Conservation (phyloP, 2,329 filamentous ascomycete genomes). For the Cordyceps fumosorosea region DNA sequence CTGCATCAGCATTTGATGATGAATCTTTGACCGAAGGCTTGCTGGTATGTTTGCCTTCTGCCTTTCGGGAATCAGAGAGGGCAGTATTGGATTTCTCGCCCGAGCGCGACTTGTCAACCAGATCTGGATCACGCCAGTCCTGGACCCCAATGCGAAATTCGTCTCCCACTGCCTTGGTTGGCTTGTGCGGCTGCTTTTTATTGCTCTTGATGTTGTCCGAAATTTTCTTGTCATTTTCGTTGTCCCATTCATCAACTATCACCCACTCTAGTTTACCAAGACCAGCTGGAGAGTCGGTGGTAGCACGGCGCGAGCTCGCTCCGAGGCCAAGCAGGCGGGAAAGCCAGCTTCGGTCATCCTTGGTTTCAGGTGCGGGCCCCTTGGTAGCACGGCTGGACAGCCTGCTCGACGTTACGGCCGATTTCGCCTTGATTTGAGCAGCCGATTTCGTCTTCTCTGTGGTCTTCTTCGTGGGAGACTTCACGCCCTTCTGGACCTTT, state of each 20-base stretch:
- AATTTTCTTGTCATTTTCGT: conserved; percentile 40
- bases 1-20: not conserved
- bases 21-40: conserved; percentile 4
- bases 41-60: conserved; percentile 4
- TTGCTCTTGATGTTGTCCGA: conserved; percentile 36
- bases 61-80: conserved; percentile 2
- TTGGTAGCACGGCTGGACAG: conserved; percentile 24
- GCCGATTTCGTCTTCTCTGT: conserved; percentile 27
- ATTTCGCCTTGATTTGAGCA: conserved; percentile 22
- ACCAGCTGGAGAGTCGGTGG: conserved; percentile 56
- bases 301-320: conserved; percentile 22
- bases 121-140: conserved; percentile 75
- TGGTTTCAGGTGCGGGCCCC: conserved; percentile 15
- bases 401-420: conserved; percentile 16
- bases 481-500: conserved; percentile 45
- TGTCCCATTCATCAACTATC: conserved; percentile 58
- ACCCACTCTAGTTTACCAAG: conserved; percentile 73
- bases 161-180: conserved; percentile 37
- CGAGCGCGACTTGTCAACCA: conserved; percentile 22
- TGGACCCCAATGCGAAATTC: conserved; percentile 78
- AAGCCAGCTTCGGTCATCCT: conserved; percentile 34
- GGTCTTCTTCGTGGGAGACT: conserved; percentile 15
- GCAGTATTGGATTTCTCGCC: conserved; percentile 13
- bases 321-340: conserved; percentile 34
- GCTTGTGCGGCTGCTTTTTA: conserved; percentile 23